Evolutionary conservation across 1,284 basidiomycete species (phyloP).

Genomic region (Phlebopus sp.): DNA sequence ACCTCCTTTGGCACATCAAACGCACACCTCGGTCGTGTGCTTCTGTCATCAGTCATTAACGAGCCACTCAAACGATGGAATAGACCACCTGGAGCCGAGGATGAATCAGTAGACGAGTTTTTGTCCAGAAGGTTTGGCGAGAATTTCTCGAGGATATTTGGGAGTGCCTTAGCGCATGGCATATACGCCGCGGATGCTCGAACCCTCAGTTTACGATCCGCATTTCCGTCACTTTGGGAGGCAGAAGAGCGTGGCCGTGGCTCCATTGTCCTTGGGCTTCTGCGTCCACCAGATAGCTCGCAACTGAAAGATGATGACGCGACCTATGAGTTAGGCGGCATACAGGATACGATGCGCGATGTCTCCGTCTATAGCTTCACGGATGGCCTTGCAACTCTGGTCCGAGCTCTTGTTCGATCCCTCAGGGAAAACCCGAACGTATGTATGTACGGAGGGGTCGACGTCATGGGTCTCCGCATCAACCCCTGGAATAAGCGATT

Average conservation of each 20-base stretch:
- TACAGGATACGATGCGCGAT: conserved; percentile 52
- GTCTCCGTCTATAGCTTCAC: conserved; percentile 79
- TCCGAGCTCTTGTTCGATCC: conserved; percentile 50
- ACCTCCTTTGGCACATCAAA: conserved; percentile 38
- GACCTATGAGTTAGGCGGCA: conserved; percentile 51
- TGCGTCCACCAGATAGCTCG: conserved; percentile 32
- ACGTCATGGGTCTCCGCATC: conserved; percentile 37
- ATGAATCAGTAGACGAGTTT: conserved; percentile 85
- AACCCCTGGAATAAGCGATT: conserved; percentile 36
- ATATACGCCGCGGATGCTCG: conserved; percentile 89
- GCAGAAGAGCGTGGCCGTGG: conserved; percentile 65
- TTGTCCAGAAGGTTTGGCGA: conserved; percentile 75
- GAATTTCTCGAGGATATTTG: conserved; percentile 69
- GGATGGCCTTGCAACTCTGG: conserved; percentile 75
- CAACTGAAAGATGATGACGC: conserved; percentile 26
- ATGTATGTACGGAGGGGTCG: conserved; percentile 47
- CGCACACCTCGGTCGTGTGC: conserved; percentile 48
- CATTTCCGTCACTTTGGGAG: conserved; percentile 75
- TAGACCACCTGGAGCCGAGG: conserved; percentile 40
- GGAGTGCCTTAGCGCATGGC: conserved; percentile 87
- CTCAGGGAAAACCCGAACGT: conserved; percentile 57
- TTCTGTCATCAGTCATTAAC: conserved; percentile 52
- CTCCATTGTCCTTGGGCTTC: conserved; percentile 65
- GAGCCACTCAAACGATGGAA: conserved; percentile 57
- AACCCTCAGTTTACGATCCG: conserved; percentile 69